These are phyloP conservation scores for Pichia sp. DNA, from an alignment of 1,139 yeast species.

Conservation along the genomic window DNA sequence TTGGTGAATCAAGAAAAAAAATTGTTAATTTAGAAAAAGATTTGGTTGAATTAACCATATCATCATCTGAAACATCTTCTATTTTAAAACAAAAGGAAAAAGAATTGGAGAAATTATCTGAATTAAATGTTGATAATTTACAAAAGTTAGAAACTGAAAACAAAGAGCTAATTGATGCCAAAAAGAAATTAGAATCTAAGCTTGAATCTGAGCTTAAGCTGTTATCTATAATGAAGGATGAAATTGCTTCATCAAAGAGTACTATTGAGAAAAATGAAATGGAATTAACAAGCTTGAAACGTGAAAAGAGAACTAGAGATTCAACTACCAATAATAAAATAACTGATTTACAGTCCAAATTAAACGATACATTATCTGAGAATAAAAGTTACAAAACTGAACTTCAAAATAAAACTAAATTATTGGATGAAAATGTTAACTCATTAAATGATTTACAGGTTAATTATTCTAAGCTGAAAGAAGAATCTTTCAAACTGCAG, in stretches of 20 bases:
- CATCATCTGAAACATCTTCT: not conserved
- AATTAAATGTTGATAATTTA: constrained; percentile 4
- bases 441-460: constrained; percentile 1
- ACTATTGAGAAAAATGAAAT: constrained; percentile 25
- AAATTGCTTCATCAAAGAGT: constrained; percentile 30
- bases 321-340: constrained; percentile 4
- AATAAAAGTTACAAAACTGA: constrained; percentile 2
- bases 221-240: constrained; percentile 32
- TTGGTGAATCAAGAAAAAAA: constrained; percentile 35
- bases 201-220: constrained; percentile 30
- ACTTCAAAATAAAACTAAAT: not conserved
- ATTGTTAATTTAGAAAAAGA: constrained; percentile 38
- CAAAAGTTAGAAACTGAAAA: constrained; percentile 16
- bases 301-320: constrained; percentile 12
- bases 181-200: constrained; percentile 6
- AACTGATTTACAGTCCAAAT: constrained; percentile 7
- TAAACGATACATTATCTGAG: constrained; percentile 6
- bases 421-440: not conserved
- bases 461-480: not conserved
- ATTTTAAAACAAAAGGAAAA: constrained; percentile 6
- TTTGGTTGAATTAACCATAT: constrained; percentile 8
- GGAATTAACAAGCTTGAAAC: constrained; percentile 16
- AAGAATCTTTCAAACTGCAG: constrained; percentile 3
- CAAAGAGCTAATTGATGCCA: constrained; percentile 24
- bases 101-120: constrained; percentile 6